phyloP scores from a whole-genome alignment of 371 early-diverging fungal genomes.

The Mortierella sp. region DNA sequence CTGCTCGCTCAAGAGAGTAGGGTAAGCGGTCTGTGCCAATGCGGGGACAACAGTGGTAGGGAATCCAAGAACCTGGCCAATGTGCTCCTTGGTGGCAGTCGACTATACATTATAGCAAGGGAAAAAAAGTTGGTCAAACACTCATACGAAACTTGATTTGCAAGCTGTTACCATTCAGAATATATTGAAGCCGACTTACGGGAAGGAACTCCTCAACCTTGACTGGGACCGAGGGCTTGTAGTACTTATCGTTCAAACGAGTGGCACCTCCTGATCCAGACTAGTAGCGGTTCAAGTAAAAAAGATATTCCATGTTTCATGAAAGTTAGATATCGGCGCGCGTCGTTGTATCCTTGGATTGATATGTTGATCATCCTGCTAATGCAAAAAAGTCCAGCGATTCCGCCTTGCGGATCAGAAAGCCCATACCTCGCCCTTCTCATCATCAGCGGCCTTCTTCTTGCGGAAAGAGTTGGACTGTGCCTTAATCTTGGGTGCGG shows the following conservation, averaged over 20 bases:
- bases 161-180: not conserved
- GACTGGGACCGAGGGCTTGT: conserved; percentile 56
- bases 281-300: conserved; percentile 20
- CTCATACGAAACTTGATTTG: not conserved
- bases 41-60: conserved; percentile 40
- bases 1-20: conserved; percentile 56
- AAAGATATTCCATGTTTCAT: not conserved
- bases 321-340: conserved; percentile 5
- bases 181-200: conserved; percentile 26
- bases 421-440: conserved; percentile 40
- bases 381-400: not conserved
- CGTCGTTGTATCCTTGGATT: not conserved
- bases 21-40: conserved; percentile 39
- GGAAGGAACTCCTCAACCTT: conserved; percentile 59
- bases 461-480: conserved; percentile 56
- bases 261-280: conserved; percentile 44
- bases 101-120: conserved; percentile 25
- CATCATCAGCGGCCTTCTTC: conserved; percentile 39
- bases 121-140: not conserved
- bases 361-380: not conserved
- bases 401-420: not conserved
- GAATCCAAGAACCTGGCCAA: conserved; percentile 50
- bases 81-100: conserved; percentile 44
- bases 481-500: conserved; percentile 38
- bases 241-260: conserved; percentile 60